Percentiles rank a stretch among this genome's conserved stretches.
phyloP scores from a whole-genome alignment of 192 early-diverging fungal species.

The Backusella liffmaniae region DNA sequence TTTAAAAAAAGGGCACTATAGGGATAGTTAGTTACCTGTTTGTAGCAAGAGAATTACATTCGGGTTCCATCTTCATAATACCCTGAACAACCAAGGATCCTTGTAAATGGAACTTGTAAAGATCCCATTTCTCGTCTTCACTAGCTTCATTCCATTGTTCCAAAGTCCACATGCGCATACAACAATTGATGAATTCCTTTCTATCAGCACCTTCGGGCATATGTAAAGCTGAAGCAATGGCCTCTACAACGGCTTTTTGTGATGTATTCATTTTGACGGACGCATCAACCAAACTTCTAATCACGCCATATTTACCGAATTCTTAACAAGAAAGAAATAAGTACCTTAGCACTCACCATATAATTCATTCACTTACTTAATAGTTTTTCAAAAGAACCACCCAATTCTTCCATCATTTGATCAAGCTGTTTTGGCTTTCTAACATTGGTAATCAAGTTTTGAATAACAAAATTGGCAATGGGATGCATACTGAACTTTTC shows the following conservation, averaged over 20 bases:
- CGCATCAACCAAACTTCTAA: slow-evolving; percentile 67
- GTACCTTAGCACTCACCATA: not conserved
- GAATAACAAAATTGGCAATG: slow-evolving; percentile 84
- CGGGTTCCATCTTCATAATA: slow-evolving; percentile 59
- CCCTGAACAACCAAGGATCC: slow-evolving; percentile 69
- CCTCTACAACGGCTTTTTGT: slow-evolving; percentile 61
- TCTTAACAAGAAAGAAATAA: slow-evolving; percentile 12
- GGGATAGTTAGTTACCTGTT: slow-evolving; percentile 29
- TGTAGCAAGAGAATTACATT: slow-evolving; percentile 55
- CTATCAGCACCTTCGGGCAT: slow-evolving; percentile 39
- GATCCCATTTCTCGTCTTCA: slow-evolving; percentile 41
- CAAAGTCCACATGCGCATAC: slow-evolving; percentile 60
- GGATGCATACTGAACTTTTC: slow-evolving; percentile 64
- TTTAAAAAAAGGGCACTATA: too few relatives aligned
- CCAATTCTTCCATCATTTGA: slow-evolving; percentile 63
- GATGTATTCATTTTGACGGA: slow-evolving; percentile 55
- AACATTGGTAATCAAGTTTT: slow-evolving; percentile 65
- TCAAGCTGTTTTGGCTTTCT: slow-evolving; percentile 59
- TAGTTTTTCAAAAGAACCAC: slow-evolving; percentile 56
- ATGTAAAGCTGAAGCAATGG: slow-evolving; percentile 51
- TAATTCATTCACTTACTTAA: slow-evolving; percentile 44
- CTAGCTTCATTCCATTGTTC: slow-evolving; percentile 35
- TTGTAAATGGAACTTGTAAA: slow-evolving; percentile 57
- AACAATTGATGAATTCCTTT: slow-evolving; percentile 56
- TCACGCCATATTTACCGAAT: slow-evolving; percentile 64